Base-by-base conservation (phyloP, 2,329 filamentous ascomycete genomes). In the Hypoxylon sp. region DNA sequence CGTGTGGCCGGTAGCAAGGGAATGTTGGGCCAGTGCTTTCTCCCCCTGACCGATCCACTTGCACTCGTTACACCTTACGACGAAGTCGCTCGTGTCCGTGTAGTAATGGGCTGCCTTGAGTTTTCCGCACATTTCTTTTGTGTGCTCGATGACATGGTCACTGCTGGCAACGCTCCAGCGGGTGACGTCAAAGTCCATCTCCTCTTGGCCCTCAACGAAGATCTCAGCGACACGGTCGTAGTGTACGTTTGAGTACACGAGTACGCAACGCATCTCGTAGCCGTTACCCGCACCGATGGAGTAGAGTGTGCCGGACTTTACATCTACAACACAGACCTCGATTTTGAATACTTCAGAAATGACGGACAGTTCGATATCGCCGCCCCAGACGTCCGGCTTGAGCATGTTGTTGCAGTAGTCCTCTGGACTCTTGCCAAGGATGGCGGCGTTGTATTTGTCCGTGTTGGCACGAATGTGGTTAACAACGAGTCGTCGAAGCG, bases 241-340 rank as follows among this genome's bases (percentile, higher is more conserved):
- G 77, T 97, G 94, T 53, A 97, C 96, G 2, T 94, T 94, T 0
- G 91, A 95, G 79, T 97, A 97, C 0, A 97, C 90, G 23, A 97
- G 82, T 25, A 97, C 88, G 74, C 92, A 94, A 5, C 93, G 85
- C 41, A 85, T 50, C 62, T 68, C 87, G 32, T 81, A 78, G 56
- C 29, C 25, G 41, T 87, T 87, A 0, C 88, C 88, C 75, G 96
- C 92, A 70, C 96, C 96, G 79, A 95, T 96, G 4, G 87, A 87
- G 73, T 81, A 78, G 5, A 81, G 68, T 32, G 73, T 78, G 66
- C 79, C 75, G 0, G 74, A 75, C 76, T 87, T 84, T 41, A 97
- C 93, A 76, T 97, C 93, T 69, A 95, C 90, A 39, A 91, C 92
- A 78, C 89, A 92, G 55, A 97, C 93, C 76, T 97, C 93, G 27